Conservation (phyloP, 768 basidiomycete genomes). For the Candolleomyces aberdarensis region DNA sequence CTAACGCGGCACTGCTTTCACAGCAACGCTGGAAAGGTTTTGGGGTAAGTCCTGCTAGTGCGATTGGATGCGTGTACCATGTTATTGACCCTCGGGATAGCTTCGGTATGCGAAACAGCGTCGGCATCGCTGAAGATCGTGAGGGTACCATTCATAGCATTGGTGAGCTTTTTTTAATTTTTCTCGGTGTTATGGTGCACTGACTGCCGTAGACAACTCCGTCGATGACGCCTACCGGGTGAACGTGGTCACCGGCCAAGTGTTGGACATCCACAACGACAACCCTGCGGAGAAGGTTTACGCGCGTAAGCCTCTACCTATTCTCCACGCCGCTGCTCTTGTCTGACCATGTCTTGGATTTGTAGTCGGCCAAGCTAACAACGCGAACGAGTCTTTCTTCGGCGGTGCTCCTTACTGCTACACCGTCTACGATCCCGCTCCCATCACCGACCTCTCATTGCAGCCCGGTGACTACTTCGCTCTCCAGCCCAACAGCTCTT, state of each 20-base stretch:
- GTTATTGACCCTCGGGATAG: neutral
- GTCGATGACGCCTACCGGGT: constrained; percentile 12
- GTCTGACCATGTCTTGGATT: neutral
- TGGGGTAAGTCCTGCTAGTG: neutral
- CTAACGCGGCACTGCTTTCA: neutral
- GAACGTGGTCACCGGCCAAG: constrained; percentile 7
- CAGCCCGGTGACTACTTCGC: constrained; percentile 15
- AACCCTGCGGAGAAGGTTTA: constrained; percentile 16
- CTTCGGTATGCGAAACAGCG: constrained; percentile 14
- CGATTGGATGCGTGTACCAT: neutral
- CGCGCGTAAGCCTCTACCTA: constrained; percentile 4
- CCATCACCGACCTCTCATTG: constrained; percentile 11
- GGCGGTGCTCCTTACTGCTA: constrained; percentile 16
- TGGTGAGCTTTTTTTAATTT: neutral
- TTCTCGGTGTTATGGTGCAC: neutral
- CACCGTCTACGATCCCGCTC: constrained; percentile 10
- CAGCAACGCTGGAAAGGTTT: constrained; percentile 1
- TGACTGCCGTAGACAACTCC: constrained; percentile 10
- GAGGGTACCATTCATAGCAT: constrained; percentile 13
- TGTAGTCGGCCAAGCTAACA: constrained; percentile 11
- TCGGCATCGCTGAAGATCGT: constrained; percentile 14
- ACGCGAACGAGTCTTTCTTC: constrained; percentile 6
- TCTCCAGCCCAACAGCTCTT: constrained; percentile 11
- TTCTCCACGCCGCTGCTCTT: neutral
- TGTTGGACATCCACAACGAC: constrained; percentile 13